phyloP scores from a whole-genome alignment of 257 asterid genomes.

The Nicotiana otophora region DNA sequence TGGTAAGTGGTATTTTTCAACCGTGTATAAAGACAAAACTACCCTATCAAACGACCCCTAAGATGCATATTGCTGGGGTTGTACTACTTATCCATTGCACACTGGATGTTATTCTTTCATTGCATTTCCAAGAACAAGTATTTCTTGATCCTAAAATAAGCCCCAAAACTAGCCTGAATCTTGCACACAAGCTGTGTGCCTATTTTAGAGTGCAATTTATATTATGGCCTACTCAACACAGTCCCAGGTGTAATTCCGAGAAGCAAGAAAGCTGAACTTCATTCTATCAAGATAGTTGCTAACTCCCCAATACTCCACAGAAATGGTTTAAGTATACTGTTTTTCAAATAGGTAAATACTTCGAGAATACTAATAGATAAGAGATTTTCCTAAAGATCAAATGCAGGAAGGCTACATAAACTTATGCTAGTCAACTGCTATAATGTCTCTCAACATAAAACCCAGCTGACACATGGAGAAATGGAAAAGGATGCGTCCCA shows the following conservation, averaged over 20 bases:
- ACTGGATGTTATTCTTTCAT: not conserved
- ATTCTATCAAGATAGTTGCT: no score
- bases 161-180: no score
- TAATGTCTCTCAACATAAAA: not conserved
- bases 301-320: not conserved
- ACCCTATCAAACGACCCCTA: no score
- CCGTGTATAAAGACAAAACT: no score
- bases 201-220: no score
- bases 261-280: no score
- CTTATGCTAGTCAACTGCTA: not conserved
- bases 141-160: no score
- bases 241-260: no score
- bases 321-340: not conserved
- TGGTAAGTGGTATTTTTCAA: no score
- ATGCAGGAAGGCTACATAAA: not conserved
- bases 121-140: no score
- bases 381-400: not conserved
- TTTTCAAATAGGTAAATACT: not conserved
- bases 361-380: not conserved
- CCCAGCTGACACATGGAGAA: not conserved
- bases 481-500: not conserved
- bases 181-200: no score
- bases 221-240: no score
- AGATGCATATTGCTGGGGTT: not conserved
- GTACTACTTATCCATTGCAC: not conserved